Conservation (phyloP, 73 alveolate species). For the Blepharisma japonicum region DNA sequence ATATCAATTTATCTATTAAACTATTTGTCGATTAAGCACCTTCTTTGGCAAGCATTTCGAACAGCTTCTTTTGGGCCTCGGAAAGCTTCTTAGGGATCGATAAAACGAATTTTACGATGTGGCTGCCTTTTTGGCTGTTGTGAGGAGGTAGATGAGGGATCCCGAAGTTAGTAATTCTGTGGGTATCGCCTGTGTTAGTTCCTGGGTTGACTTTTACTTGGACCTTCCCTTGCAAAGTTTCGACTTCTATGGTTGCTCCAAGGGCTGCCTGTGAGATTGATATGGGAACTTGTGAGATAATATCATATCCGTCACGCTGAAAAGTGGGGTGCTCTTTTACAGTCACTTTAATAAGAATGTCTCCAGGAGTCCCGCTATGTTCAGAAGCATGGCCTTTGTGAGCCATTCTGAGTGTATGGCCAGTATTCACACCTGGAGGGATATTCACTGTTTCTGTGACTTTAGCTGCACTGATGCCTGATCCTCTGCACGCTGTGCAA, state of each 20-base stretch:
- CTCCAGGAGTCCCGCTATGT: slow-evolving; percentile 78
- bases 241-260: slow-evolving; percentile 63
- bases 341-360: slow-evolving; percentile 57
- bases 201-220: slow-evolving; percentile 69
- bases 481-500: slow-evolving; percentile 69
- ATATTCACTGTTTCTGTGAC: slow-evolving; percentile 66
- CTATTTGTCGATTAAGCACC: too few relatives aligned
- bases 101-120: slow-evolving; percentile 45
- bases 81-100: slow-evolving; percentile 38
- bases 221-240: slow-evolving; percentile 73
- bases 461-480: slow-evolving; percentile 43
- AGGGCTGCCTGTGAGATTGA: slow-evolving; percentile 69
- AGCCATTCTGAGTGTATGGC: slow-evolving; percentile 65
- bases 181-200: slow-evolving; percentile 62
- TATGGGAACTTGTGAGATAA: slow-evolving; percentile 52
- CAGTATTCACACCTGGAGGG: slow-evolving; percentile 85
- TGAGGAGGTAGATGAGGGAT: slow-evolving; percentile 56
- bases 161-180: slow-evolving; percentile 61
- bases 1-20: slow-evolving; percentile 5
- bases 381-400: slow-evolving; percentile 72
- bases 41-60: too few relatives aligned
- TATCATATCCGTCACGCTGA: slow-evolving; percentile 79
- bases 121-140: slow-evolving; percentile 50
- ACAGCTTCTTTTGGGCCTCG: too few relatives aligned
- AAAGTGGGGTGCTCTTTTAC: slow-evolving; percentile 67